Base-by-base conservation (phyloP, 2,329 filamentous ascomycete genomes). In the Botrytis aclada region DNA sequence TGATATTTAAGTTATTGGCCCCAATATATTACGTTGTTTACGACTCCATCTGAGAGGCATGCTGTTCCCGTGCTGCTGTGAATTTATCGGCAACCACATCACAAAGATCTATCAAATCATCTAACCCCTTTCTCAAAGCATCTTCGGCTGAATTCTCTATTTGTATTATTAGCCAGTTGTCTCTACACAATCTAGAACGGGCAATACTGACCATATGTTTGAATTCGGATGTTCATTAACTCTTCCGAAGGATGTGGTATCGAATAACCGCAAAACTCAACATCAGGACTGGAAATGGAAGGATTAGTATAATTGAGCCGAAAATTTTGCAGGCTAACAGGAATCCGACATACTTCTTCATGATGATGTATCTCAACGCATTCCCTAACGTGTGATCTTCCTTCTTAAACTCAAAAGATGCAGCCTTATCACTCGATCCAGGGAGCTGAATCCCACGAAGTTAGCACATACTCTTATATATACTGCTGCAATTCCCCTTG, bases 351-450 rank as follows among this genome's bases (percentile, higher is more conserved):
- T 85, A 98, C 95, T 99, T 99, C 84, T 98, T 98, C 93, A 97
- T 98, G 80, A 99, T 97, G 76, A 98, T 92, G 81, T 95, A 98
- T 80, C 96, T 89, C 78, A 99, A 84, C 16, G 95, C 94, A 83
- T 99, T 99, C 41, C 96, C 96, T 70, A 99, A 86, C 0, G 96
- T 99, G 83, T 99, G 96, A 61, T 97, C 94, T 84, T 99, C 96
- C 63, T 93, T 91, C 74, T 93, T 89, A 79, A 99, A 97, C 81
- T 98, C 93, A 81, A 98, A 99, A 25, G 94, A 97, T 43, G 96
- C 96, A 7, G 95, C 95, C 14, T 92, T 95, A 67, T 95, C 92
- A 56, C 58, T 72, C 25, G 70, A 69, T 34, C 69, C 34, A 65
- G 67, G 56, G 20, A 72, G 66, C 71, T 72, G 25, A 12, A 37